These are phyloP conservation scores for Serendipita sp. DNA, from an alignment of 768 basidiomycete genomes.

Conservation along the genomic window DNA sequence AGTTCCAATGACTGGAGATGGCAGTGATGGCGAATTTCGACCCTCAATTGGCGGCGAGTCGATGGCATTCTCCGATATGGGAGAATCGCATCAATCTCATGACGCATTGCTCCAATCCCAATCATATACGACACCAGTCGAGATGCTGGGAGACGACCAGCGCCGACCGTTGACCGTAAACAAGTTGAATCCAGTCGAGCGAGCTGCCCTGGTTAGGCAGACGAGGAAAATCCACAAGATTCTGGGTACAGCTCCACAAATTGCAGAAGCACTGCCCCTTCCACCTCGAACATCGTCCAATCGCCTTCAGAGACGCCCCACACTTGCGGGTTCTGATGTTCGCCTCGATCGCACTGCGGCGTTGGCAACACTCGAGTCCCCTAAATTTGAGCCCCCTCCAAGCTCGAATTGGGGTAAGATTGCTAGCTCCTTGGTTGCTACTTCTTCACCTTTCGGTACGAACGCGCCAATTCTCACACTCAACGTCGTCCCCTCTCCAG, in stretches of 20 bases:
- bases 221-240: not conserved
- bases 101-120: not conserved
- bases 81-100: not conserved
- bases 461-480: not conserved
- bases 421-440: not conserved
- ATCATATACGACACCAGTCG: not conserved
- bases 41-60: not conserved
- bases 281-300: not conserved
- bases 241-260: not conserved
- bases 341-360: not conserved
- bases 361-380: not conserved
- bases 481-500: not conserved
- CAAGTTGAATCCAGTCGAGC: not conserved
- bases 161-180: not conserved
- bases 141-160: not conserved
- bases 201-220: not conserved
- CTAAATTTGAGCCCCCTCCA: not conserved
- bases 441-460: not conserved
- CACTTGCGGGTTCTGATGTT: constrained; percentile 1
- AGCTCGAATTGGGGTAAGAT: not conserved
- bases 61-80: not conserved
- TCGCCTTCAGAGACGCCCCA: not conserved
- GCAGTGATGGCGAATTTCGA: not conserved
- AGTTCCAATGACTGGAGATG: not conserved
- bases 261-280: not conserved